These are phyloP conservation scores for Cladosporium sp. DNA, from an alignment of 2,329 filamentous ascomycete genomes.

Conservation along the genomic window DNA sequence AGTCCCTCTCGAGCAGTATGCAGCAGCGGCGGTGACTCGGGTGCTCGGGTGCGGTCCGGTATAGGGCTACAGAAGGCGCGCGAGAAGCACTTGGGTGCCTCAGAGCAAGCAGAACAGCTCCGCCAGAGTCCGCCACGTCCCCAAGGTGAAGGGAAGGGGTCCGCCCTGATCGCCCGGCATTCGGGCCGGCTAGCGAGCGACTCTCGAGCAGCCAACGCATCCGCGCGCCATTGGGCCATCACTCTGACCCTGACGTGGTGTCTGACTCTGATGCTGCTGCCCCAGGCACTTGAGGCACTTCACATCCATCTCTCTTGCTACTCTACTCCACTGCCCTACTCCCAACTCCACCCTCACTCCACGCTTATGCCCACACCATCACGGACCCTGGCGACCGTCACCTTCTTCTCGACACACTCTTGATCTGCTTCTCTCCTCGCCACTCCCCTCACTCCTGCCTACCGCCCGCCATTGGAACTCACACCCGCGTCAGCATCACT, in stretches of 20 bases:
- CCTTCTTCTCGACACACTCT: neutral
- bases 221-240: neutral
- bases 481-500: neutral
- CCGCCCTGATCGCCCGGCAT: constrained; percentile 3
- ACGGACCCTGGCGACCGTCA: neutral
- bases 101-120: too few relatives aligned
- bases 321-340: neutral
- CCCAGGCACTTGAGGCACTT: neutral
- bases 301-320: neutral
- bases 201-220: neutral
- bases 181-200: neutral
- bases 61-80: neutral
- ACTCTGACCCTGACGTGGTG: neutral
- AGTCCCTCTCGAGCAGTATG: neutral
- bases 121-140: too few relatives aligned
- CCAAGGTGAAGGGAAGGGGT: neutral
- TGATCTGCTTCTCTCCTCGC: neutral
- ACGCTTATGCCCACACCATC: neutral
- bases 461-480: neutral
- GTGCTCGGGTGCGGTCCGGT: neutral
- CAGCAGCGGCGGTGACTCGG: neutral
- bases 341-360: constrained; percentile 5
- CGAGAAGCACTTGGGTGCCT: neutral
- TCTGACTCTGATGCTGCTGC: neutral
- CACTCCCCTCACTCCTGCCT: neutral